Evolutionary conservation across 805 yeast species (phyloP).

Genomic region (Hanseniaspora clermontiae): DNA sequence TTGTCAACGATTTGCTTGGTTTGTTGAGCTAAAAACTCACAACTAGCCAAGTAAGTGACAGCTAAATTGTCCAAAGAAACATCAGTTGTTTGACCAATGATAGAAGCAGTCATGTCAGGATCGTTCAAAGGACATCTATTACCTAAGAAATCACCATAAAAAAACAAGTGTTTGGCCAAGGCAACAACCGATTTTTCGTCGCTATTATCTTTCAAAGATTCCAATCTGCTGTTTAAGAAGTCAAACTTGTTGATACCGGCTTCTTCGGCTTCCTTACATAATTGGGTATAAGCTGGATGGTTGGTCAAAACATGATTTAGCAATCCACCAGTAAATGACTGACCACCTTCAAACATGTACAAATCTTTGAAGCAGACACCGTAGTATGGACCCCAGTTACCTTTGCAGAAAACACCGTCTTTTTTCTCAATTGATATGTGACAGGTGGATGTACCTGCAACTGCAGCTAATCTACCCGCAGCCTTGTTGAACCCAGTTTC

Average conservation of each 20-base stretch:
- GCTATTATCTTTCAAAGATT: constrained; percentile 44
- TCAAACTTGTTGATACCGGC: constrained; percentile 69
- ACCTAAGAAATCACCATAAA: constrained; percentile 94
- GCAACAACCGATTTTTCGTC: constrained; percentile 61
- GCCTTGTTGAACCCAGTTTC: constrained; percentile 43
- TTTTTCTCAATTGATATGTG: constrained; percentile 78
- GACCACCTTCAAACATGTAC: constrained; percentile 99
- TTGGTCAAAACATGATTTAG: constrained; percentile 75
- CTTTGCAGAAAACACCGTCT: constrained; percentile 70
- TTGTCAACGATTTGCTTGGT: constrained; percentile 87
- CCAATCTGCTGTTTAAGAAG: constrained; percentile 63
- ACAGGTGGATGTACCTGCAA: constrained; percentile 97
- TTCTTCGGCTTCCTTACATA: constrained; percentile 53
- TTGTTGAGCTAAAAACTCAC: constrained; percentile 95
- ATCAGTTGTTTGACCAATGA: constrained; percentile 90
- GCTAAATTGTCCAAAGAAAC: constrained; percentile 74
- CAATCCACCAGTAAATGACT: constrained; percentile 89
- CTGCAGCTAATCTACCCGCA: constrained; percentile 85
- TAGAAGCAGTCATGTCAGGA: constrained; percentile 79
- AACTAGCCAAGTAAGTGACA: constrained; percentile 75
- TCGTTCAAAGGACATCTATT: constrained; percentile 97
- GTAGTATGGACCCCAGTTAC: constrained; percentile 98
- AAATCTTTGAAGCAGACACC: constrained; percentile 80
- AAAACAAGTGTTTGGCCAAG: constrained; percentile 72
- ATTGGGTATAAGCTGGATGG: constrained; percentile 76